A percentile compares a stretch with the other conserved stretches of the same genome.
Conservation (phyloP, 768 basidiomycete genomes). For the Dictyophora rubrovolvata region DNA sequence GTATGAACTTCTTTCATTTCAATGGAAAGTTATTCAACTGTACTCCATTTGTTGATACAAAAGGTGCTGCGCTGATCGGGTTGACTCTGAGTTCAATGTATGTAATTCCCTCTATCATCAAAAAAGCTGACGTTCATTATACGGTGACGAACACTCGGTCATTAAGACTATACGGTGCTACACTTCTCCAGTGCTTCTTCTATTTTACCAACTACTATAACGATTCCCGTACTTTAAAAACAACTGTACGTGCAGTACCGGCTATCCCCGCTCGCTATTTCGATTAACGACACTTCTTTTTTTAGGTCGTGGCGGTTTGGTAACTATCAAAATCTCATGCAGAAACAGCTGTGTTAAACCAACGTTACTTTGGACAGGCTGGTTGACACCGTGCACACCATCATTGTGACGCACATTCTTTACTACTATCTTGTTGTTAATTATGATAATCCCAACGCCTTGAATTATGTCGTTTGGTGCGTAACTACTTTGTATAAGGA, state of each 20-base stretch:
- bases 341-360: not conserved
- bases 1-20: too few species aligned
- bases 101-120: too few species aligned
- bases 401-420: constrained; percentile 41
- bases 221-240: not conserved
- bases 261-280: not conserved
- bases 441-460: constrained; percentile 37
- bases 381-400: constrained; percentile 48
- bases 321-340: not conserved
- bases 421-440: constrained; percentile 51
- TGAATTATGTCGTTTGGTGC: constrained; percentile 39
- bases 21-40: too few species aligned
- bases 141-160: constrained; percentile 4
- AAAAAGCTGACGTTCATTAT: too few species aligned
- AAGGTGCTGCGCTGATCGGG: constrained; percentile 3
- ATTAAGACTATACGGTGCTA: constrained; percentile 10
- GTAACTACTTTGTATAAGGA: constrained; percentile 11
- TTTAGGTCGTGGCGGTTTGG: not conserved
- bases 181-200: constrained; percentile 13
- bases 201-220: not conserved
- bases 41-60: not conserved
- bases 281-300: not conserved
- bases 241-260: not conserved
- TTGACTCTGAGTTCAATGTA: not conserved
- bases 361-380: constrained; percentile 22